Percentiles rank a stretch among this genome's conserved stretches.
phyloP scores from a whole-genome alignment of 164 flowering plant genomes.

The Umbilicus rupestris region DNA sequence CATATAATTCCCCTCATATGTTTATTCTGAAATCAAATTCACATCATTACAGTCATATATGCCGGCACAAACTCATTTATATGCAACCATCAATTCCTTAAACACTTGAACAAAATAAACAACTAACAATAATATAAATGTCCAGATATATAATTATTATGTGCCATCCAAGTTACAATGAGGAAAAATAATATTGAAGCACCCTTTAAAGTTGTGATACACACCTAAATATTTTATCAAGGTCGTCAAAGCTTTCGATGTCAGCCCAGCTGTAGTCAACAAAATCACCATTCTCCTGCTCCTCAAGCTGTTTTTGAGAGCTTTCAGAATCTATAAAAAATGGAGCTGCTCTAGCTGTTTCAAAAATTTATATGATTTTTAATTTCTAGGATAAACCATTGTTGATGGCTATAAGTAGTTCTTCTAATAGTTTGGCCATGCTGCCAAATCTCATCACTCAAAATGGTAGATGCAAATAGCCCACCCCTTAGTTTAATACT shows the following conservation, averaged over 20 bases:
- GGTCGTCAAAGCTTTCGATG: constrained; percentile 79
- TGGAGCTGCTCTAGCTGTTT: constrained; percentile 26
- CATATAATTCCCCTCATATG: not conserved
- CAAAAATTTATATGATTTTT: constrained; percentile 5
- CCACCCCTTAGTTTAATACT: too few species aligned
- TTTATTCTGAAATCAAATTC: too few species aligned
- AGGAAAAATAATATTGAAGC: not conserved
- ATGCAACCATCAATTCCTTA: too few species aligned
- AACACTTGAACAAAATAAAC: too few species aligned
- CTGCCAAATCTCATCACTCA: constrained; percentile 19
- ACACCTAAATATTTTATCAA: constrained; percentile 77
- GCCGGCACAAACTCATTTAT: too few species aligned
- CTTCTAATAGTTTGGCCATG: constrained; percentile 9
- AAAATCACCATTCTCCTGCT: constrained; percentile 41
- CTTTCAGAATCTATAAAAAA: constrained; percentile 23
- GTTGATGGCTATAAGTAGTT: not conserved
- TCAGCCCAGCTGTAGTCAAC: constrained; percentile 67
- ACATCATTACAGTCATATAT: too few species aligned
- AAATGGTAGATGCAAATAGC: constrained; percentile 14
- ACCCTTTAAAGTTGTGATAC: not conserved
- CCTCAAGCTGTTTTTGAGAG: constrained; percentile 31
- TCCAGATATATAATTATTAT: not conserved
- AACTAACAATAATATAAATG: too few species aligned
- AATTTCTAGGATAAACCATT: not conserved
- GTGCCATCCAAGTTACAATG: not conserved